These are phyloP conservation scores for Neonectria neomacrospora DNA, from an alignment of 2,329 filamentous ascomycete species.

Conservation along the genomic window DNA sequence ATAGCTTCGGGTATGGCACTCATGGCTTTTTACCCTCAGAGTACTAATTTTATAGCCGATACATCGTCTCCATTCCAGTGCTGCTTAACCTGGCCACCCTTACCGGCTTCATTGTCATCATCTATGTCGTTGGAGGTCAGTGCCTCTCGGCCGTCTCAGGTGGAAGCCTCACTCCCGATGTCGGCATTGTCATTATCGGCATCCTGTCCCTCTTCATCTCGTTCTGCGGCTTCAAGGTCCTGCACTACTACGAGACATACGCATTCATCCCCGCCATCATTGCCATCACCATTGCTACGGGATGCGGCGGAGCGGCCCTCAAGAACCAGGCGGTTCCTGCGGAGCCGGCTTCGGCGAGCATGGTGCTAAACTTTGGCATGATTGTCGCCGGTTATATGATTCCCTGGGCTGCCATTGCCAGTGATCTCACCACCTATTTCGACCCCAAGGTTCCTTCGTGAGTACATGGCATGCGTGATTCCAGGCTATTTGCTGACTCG, in stretches of 20 bases:
- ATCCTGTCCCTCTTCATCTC: slow-evolving; percentile 68
- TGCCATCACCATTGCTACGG: slow-evolving; percentile 64
- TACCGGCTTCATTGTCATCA: slow-evolving; percentile 71
- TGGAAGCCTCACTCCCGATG: slow-evolving; percentile 60
- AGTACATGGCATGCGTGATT: slow-evolving; percentile 28
- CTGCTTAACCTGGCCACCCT: slow-evolving; percentile 72
- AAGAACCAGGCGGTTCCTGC: slow-evolving; percentile 57
- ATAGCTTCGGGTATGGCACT: slow-evolving; percentile 64
- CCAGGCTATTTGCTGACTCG: slow-evolving; percentile 15
- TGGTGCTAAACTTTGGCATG: slow-evolving; percentile 67
- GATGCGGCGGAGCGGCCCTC: slow-evolving; percentile 63
- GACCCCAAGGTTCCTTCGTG: slow-evolving; percentile 64
- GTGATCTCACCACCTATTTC: slow-evolving; percentile 71
- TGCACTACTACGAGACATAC: slow-evolving; percentile 69
- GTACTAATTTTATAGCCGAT: slow-evolving; percentile 53
- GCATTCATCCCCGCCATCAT: slow-evolving; percentile 67
- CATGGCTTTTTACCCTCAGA: background rate
- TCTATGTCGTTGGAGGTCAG: slow-evolving; percentile 69
- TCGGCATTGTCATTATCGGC: slow-evolving; percentile 71
- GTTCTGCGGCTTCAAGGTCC: slow-evolving; percentile 68
- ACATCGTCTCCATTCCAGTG: slow-evolving; percentile 68
- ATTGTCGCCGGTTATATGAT: slow-evolving; percentile 72
- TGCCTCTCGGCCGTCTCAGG: slow-evolving; percentile 65
- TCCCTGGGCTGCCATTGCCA: slow-evolving; percentile 68
- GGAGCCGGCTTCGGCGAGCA: slow-evolving; percentile 55